Evolutionary conservation across 805 yeast genomes (phyloP), one percentile per base, ranked within the genome.

Genomic region (Jamesozyma piceae): DNA sequence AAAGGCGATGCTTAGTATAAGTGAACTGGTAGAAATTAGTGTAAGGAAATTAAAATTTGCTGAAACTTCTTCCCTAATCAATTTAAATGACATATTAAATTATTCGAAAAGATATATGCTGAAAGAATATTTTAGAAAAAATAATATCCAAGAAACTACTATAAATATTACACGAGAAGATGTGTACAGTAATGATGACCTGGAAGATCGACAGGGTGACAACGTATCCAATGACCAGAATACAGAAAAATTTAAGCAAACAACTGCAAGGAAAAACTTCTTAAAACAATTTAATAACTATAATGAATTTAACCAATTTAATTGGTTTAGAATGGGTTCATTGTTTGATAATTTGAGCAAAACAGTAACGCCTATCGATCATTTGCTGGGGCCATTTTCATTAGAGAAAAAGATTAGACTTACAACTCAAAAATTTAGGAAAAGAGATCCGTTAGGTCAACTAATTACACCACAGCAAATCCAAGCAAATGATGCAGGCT

Each of bases 361-460:
- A 3, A 68, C 71, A 39, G 70, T 82, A 0, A 60, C 69, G 0
- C 71, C 76, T 0, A 63, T 70, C 18, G 83, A 80, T 48, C 84
- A 81, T 54, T 60, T 86, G 46, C 64, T 78, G 42, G 95, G 94
- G 0, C 88, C 94, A 0, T 63, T 85, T 34, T 77, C 74, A 15
- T 66, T 80, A 2, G 81, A 80, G 48, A 72, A 74, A 47, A 75
- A 72, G 50, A 62, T 56, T 0, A 61, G 66, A 43, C 47, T 38
- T 43, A 48, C 38, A 13, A 39, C 41, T 37, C 71, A 50, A 35
- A 63, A 52, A 42, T 71, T 68, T 27, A 54, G 63, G 4, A 72
- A 62, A 31, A 78, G 72, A 41, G 75, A 74, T 15, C 56, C 62
- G n/a, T 55, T 62, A 1, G 64, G 65, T 0, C 58, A 69, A 2